Conservation (phyloP, 2,329 filamentous ascomycete genomes). For the Aspergillus sp. region DNA sequence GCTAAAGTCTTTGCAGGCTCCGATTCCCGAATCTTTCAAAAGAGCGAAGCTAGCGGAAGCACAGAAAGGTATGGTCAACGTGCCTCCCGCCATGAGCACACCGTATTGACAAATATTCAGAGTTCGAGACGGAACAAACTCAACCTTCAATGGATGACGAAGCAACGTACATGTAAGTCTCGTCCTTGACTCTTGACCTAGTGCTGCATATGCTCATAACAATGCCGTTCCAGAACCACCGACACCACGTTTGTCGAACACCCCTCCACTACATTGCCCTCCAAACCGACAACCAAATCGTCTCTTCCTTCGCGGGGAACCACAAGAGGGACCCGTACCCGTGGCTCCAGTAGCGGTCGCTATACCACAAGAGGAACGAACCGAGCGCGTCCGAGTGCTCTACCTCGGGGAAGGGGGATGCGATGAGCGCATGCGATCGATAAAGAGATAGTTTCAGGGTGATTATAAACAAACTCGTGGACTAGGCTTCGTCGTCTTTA, state of each 20-base stretch:
- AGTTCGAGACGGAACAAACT: constrained; percentile 32
- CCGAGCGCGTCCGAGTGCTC: constrained; percentile 36
- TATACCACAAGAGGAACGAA: constrained; percentile 39
- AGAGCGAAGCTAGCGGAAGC: constrained; percentile 61
- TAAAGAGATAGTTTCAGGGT: neutral
- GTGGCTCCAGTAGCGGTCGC: constrained; percentile 28
- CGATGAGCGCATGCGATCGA: constrained; percentile 26
- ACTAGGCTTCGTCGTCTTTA: neutral
- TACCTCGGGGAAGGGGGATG: constrained; percentile 41
- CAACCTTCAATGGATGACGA: constrained; percentile 58
- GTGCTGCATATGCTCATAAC: constrained; percentile 8
- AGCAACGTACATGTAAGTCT: constrained; percentile 78
- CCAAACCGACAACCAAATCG: constrained; percentile 43
- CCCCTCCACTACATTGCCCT: constrained; percentile 56
- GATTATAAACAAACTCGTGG: neutral
- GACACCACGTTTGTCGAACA: constrained; percentile 91
- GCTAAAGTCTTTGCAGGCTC: constrained; percentile 57
- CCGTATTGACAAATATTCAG: constrained; percentile 23
- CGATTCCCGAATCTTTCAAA: constrained; percentile 78
- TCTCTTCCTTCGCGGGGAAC: constrained; percentile 25
- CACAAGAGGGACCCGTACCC: constrained; percentile 22
- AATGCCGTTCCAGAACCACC: constrained; percentile 64
- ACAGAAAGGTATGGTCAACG: constrained; percentile 40
- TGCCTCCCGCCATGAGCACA: neutral
- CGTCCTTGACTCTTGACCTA: neutral